Percentiles rank a stretch among this genome's conserved stretches.
phyloP scores from a whole-genome alignment of 768 basidiomycete genomes.

The Rhodocollybia butyracea region DNA sequence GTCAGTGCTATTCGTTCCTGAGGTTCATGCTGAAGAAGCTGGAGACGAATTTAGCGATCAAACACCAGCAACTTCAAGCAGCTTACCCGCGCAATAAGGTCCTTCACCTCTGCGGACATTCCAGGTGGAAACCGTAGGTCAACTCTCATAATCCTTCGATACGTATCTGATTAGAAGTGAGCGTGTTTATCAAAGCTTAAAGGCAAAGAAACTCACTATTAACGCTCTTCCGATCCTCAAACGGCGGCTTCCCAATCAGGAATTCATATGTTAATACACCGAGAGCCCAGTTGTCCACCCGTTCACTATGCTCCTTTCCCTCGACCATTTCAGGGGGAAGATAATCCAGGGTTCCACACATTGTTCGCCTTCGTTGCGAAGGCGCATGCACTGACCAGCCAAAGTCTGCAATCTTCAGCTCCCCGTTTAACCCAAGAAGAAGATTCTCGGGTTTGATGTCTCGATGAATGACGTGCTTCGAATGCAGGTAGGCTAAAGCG shows the following conservation, averaged over 20 bases:
- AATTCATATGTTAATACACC: constrained; percentile 98
- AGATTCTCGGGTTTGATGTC: constrained; percentile 99
- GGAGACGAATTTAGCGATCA: neutral
- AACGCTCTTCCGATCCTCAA: constrained; percentile 80
- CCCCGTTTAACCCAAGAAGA: constrained; percentile 90
- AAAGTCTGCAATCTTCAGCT: constrained; percentile 97
- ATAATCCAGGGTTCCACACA: constrained; percentile 96
- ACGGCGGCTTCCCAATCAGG: constrained; percentile 58
- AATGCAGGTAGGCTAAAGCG: constrained; percentile 86
- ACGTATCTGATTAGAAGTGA: constrained; percentile 59
- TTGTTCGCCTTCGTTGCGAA: constrained; percentile 80
- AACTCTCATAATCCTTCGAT: constrained; percentile 85
- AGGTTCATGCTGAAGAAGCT: constrained; percentile 87
- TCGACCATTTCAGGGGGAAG: constrained; percentile 99
- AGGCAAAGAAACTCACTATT: constrained; percentile 48
- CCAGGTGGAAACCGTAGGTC: constrained; percentile 65
- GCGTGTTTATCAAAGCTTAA: neutral
- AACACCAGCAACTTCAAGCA: neutral
- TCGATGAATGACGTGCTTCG: constrained; percentile 96
- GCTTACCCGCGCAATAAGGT: constrained; percentile 59
- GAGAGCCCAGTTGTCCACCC: constrained; percentile 94
- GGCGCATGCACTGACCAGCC: constrained; percentile 99
- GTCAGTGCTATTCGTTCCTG: constrained; percentile 69
- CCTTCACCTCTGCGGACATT: constrained; percentile 62
- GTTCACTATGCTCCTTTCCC: constrained; percentile 80